Conservation (phyloP, 225 moss, liverwort and hornwort species). For the Bryoerythrophyllum caledonicum region DNA sequence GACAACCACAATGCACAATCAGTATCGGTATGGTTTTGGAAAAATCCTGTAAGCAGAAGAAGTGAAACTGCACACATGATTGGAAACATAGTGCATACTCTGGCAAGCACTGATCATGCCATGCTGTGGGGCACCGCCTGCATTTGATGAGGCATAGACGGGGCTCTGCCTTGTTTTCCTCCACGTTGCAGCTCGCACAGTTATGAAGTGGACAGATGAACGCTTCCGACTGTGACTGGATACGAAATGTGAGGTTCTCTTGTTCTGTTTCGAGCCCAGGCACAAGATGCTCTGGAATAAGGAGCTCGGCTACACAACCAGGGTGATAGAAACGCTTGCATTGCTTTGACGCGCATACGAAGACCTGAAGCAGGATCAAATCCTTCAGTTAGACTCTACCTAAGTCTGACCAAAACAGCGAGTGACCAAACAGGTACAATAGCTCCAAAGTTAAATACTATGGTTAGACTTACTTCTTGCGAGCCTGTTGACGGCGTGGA, state of each 20-base stretch:
- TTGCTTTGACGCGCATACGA: slow-evolving; percentile 39
- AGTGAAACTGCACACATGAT: neutral
- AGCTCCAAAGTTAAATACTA: neutral
- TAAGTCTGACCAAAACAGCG: slow-evolving; percentile 3
- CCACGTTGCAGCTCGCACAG: slow-evolving; percentile 40
- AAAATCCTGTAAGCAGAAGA: neutral
- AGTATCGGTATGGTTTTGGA: neutral
- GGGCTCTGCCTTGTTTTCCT: slow-evolving; percentile 33
- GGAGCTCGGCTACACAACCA: slow-evolving; percentile 44
- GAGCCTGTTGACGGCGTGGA: slow-evolving; percentile 19
- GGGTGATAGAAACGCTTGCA: slow-evolving; percentile 59
- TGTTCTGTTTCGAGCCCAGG: slow-evolving; percentile 5
- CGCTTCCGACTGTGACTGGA: slow-evolving; percentile 17
- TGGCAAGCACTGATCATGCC: slow-evolving; percentile 58
- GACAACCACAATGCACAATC: slow-evolving; percentile 9
- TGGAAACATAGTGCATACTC: slow-evolving; percentile 29
- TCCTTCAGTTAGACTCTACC: neutral
- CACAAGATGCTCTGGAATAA: slow-evolving; percentile 20
- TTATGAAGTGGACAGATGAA: slow-evolving; percentile 50
- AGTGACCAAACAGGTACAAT: neutral
- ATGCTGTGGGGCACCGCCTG: slow-evolving; percentile 58
- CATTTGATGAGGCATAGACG: slow-evolving; percentile 44
- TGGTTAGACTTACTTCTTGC: slow-evolving; percentile 33
- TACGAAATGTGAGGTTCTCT: slow-evolving; percentile 24
- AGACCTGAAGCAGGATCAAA: slow-evolving; percentile 35